A percentile compares a stretch with the other conserved stretches of the same genome.
phyloP scores from a whole-genome alignment of 2,329 filamentous ascomycete genomes.

The Phyllosticta paracitricarpa region DNA sequence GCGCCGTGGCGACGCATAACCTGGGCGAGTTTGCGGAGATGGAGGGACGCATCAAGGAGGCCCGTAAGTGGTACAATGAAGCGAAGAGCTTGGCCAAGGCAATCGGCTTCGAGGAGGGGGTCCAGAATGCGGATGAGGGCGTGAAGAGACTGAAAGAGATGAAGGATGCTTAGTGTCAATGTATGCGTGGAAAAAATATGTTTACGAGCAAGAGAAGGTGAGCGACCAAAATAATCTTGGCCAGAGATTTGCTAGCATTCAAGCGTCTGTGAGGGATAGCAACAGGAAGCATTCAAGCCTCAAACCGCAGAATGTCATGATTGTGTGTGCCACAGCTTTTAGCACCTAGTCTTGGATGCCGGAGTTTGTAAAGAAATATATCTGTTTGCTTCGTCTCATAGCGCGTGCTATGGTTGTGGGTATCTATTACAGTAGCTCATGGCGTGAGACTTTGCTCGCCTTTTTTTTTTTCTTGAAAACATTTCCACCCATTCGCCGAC shows the following conservation, averaged over 20 bases:
- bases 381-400: background rate
- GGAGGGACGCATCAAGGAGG: conserved; percentile 54
- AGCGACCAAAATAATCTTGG: too few relatives aligned
- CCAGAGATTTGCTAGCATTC: too few relatives aligned
- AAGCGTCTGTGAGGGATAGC: too few relatives aligned
- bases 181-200: too few relatives aligned
- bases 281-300: too few relatives aligned
- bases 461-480: background rate
- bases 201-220: too few relatives aligned
- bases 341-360: too few relatives aligned
- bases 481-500: background rate
- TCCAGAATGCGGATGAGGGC: conserved; percentile 31
- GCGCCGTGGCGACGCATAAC: conserved; percentile 76
- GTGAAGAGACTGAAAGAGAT: conserved; percentile 25
- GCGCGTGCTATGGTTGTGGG: background rate
- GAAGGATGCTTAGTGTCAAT: background rate
- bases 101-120: conserved; percentile 38
- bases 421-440: background rate
- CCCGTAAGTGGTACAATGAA: conserved; percentile 58
- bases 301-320: too few relatives aligned
- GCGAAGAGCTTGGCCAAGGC: conserved; percentile 49
- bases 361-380: background rate
- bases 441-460: background rate
- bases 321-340: too few relatives aligned
- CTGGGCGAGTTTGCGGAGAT: conserved; percentile 76